Evolutionary conservation across 176 grass and related monocot genomes (phyloP), one percentile per base, ranked within the genome.

Genomic region (Lolium perenne): DNA sequence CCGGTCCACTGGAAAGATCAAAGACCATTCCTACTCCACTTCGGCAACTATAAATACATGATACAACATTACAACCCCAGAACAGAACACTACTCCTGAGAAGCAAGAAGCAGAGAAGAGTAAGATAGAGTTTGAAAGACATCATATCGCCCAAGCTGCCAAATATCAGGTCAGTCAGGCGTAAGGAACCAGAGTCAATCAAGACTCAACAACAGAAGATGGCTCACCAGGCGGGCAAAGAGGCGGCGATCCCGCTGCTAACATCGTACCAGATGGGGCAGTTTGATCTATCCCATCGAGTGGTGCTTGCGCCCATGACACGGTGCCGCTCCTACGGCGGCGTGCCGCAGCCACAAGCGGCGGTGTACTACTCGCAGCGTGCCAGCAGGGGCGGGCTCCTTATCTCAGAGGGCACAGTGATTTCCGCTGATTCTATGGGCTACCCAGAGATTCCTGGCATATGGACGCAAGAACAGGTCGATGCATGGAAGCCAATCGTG

Each of bases 401-500:
- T 22, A 0, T 64, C 23, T 29, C 61, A 0, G 61, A 64, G 23
- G 61, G 61, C 11, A 64, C 23, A 0, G 61, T 64, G 61, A 14
- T 64, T 12, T 64, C 61, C 61, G 0, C 61, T 12, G 61, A 64
- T 25, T 64, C 61, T 0, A 25, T 64, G 23, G 61, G 61, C 22
- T 64, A 29, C 23, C 61, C 23, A 25, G 74, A 87, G 29, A 82
- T 35, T 0, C 83, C 87, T 4, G 88, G 80, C 13, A 75, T 91
- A 35, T 91, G 41, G 63, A 84, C 21, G 18, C 38, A 6, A 63
- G 47, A 87, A 43, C 85, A 91, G 53, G 11, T 87, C 25, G 77
- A 82, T 4, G 91, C 88, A 0, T 93, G 91, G 91, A 90, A 89
- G 14, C 83, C 91, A 1, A 87, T 92, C 50, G 84, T 92, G 6